Evolutionary conservation across 495 filamentous ascomycete species (phyloP), one percentile per base, ranked within the genome.

Genomic region (Neurospora pannonica): DNA sequence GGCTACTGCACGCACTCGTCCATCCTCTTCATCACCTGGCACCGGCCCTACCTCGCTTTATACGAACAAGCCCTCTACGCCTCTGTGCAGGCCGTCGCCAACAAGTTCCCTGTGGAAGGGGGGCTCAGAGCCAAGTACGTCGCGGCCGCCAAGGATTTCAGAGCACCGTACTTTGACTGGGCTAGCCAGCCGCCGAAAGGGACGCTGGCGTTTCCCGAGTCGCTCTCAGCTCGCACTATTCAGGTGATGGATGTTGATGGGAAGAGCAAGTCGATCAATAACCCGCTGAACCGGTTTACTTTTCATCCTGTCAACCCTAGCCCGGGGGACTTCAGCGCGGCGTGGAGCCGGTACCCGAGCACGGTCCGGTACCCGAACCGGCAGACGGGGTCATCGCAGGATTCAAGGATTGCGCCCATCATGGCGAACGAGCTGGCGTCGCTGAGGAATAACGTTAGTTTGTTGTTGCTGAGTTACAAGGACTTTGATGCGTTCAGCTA

Each of bases 1-100:
- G 91, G 90, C 1, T 92, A 92, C 77, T 93, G 91, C 77, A 84
- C 85, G 10, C 91, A 93, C 80, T 83, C 84, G 17, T 91, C 88
- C 28, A 88, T 89, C 72, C 80, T 93, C 37, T 93, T 93, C 78
- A 81, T 86, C 37, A 84, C 89, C 5, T 93, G 91, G 91, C 90
- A 93, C 81, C 83, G 91, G 15, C 88, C 90, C 8, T 93, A 92
- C 77, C 83, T 92, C 70, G 85, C 87, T 43, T 76, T 78, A 0
- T 82, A 78, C 71, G 91, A 93, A 87, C 86, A 91, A 87, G 79
- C 85, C 17, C 79, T 91, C 38, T 88, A 86, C 73, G 80, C 80
- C 13, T 85, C 86, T 67, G 84, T 86, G 40, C 86, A 88, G 69
- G 75, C 78, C 11, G 87, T 89, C 15, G 88, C 87, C 46, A 4